phyloP scores from a whole-genome alignment of 2,329 filamentous ascomycete species.

The Elsinoe ampelina region DNA sequence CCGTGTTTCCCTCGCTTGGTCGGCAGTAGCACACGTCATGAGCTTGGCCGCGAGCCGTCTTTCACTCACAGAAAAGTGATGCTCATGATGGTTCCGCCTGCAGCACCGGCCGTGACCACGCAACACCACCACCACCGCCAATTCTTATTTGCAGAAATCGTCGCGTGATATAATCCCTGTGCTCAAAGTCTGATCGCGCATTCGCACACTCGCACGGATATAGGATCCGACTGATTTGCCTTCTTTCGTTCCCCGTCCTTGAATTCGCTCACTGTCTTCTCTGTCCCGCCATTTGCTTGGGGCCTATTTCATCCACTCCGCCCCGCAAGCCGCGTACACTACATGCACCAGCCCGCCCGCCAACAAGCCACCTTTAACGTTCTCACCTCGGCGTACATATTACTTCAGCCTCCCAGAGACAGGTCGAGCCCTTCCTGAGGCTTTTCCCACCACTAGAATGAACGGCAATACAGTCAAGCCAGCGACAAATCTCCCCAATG shows the following conservation, averaged over 20 bases:
- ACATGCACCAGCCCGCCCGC: background rate
- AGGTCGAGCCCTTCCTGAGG: background rate
- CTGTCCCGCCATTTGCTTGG: background rate
- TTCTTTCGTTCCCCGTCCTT: background rate
- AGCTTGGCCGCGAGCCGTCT: conserved; percentile 1
- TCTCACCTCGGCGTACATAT: background rate
- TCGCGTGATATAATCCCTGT: conserved; percentile 2
- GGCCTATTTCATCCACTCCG: background rate
- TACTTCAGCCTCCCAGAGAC: background rate
- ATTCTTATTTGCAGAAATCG: background rate
- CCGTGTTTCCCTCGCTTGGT: background rate
- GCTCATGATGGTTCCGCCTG: background rate
- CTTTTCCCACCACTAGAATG: background rate
- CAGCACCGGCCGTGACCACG: conserved; percentile 2
- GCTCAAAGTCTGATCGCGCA: background rate
- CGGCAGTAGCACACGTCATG: conserved; percentile 7
- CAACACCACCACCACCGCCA: conserved; percentile 2
- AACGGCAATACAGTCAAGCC: conserved; percentile 4
- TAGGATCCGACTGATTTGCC: background rate
- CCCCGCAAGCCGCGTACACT: conserved; percentile 2
- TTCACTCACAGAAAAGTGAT: background rate
- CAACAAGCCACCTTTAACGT: conserved; percentile 2
- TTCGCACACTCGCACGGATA: background rate
- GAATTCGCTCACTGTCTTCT: background rate
- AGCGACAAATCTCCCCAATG: background rate